Base-by-base conservation (phyloP, 2,329 filamentous ascomycete species). In the Trichoderma brevicompactum region DNA sequence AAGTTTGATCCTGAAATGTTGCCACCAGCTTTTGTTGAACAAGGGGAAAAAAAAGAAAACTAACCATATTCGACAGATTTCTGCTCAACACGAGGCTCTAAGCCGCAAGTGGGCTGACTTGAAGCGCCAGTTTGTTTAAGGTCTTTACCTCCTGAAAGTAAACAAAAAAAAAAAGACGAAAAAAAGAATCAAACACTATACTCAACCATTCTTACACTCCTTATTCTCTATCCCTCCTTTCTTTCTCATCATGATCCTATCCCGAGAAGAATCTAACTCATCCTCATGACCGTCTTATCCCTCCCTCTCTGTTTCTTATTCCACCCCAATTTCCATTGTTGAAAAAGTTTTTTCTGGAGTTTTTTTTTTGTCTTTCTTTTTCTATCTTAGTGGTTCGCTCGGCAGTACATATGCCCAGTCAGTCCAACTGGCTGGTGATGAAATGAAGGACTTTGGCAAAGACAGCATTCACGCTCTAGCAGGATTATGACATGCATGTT, bases 61-160 rank as follows among this genome's bases (percentile, higher is more conserved):
- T 43, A 54, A 34, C 32, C 2, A 13, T 13, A 28, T 17, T 17
- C 12, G 28, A n/a, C 72, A 92, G 90, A 85, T 92, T 70, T 91
- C 90, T 72, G 80, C 86, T 34, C 80, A 85, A 69, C 87, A 94
- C 72, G 92, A 94, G 76, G 85, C 86, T 7, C 84, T 94, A 49
- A 88, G 83, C 68, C 87, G 90, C 71, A 92, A 90, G 79, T 94
- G 90, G 90, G 87, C 85, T 58, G 92, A 94, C 71, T 80, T 94
- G 68, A 87, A 83, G 77, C 80, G 81, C 58, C 85, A 87, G 65
- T 85, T 87, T 71, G 79, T 78, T 53, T 83, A 70, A 69, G n/a
- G 32, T 7, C 38, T 3, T 43, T 28, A 23, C 43, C 23, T 8
- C 38, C 43, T 32, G 17, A 34, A 61, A 44, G 9, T 23, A n/a